These are phyloP conservation scores for Blastomyces parvus DNA, from an alignment of 2,329 filamentous ascomycete genomes.

Conservation along the genomic window DNA sequence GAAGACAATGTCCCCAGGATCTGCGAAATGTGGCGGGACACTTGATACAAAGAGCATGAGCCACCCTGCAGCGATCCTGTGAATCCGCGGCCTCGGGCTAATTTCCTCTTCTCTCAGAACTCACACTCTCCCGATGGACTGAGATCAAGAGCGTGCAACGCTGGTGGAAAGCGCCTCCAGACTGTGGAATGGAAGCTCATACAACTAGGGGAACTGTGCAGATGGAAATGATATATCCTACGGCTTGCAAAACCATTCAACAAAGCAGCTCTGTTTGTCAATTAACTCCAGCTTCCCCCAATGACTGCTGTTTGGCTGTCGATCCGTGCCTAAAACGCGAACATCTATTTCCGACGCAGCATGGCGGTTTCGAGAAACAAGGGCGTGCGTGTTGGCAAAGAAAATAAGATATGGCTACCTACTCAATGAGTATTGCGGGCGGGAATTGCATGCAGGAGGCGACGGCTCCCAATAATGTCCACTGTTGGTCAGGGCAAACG, in stretches of 20 bases:
- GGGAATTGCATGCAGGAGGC: conserved; percentile 4
- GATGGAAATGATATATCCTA: conserved; percentile 1
- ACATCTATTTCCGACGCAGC: conserved; percentile 8
- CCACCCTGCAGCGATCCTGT: conserved; percentile 6
- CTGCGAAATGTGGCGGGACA: conserved; percentile 3
- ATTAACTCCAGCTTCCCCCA: neutral
- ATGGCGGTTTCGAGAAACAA: conserved; percentile 7
- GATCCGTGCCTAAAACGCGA: conserved; percentile 9
- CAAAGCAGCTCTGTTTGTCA: conserved; percentile 6
- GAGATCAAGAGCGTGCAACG: conserved; percentile 1
- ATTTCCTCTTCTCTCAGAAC: neutral
- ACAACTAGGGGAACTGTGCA: neutral
- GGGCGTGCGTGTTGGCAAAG: conserved; percentile 1
- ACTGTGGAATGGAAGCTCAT: neutral
- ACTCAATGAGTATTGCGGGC: neutral
- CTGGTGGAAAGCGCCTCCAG: neutral
- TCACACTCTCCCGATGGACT: neutral
- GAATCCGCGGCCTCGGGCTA: neutral
- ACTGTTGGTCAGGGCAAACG: conserved; percentile 4
- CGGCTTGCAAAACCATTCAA: neutral
- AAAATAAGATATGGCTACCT: conserved; percentile 7
- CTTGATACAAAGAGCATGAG: conserved; percentile 9
- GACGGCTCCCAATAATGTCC: conserved; percentile 3
- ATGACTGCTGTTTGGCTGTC: conserved; percentile 1
- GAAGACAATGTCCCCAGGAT: conserved; percentile 6